Conservation (phyloP, 75 land plant genomes). For the Pinus albicaulis region DNA sequence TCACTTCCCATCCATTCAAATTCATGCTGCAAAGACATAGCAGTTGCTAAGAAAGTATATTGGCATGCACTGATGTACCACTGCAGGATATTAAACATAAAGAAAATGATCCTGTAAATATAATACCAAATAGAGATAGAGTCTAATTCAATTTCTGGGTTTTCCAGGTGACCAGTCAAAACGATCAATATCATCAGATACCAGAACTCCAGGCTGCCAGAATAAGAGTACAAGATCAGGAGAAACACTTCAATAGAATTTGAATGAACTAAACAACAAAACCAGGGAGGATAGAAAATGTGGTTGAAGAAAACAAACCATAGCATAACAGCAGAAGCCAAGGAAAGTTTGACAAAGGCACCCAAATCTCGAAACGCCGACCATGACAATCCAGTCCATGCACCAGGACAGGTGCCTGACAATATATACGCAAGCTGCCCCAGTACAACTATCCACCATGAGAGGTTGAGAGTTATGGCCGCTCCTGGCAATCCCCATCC, state of each 20-base stretch:
- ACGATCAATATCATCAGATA: slow-evolving; percentile 61
- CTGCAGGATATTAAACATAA: neutral
- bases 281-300: neutral
- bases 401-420: slow-evolving; percentile 6
- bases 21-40: slow-evolving; percentile 22
- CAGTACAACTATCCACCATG: slow-evolving; percentile 21
- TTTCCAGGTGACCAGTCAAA: slow-evolving; percentile 58
- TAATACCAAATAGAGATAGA: slow-evolving; percentile 78
- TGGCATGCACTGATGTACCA: neutral
- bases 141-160: slow-evolving; percentile 70
- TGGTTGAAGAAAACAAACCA: slow-evolving; percentile 9
- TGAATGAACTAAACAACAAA: neutral
- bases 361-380: slow-evolving; percentile 16
- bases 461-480: slow-evolving; percentile 19
- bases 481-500: slow-evolving; percentile 22
- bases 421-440: slow-evolving; percentile 20
- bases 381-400: slow-evolving; percentile 26
- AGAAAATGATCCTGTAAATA: neutral
- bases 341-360: slow-evolving; percentile 14
- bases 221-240: too few species aligned
- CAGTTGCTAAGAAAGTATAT: neutral
- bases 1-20: slow-evolving; percentile 26
- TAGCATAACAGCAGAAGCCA: slow-evolving; percentile 27
- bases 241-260: neutral
- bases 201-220: slow-evolving; percentile 83